A percentile compares a stretch with the other conserved stretches of the same genome.
These are phyloP conservation scores for Tricholomella constricta DNA, from an alignment of 768 basidiomycete species.

Conservation along the genomic window DNA sequence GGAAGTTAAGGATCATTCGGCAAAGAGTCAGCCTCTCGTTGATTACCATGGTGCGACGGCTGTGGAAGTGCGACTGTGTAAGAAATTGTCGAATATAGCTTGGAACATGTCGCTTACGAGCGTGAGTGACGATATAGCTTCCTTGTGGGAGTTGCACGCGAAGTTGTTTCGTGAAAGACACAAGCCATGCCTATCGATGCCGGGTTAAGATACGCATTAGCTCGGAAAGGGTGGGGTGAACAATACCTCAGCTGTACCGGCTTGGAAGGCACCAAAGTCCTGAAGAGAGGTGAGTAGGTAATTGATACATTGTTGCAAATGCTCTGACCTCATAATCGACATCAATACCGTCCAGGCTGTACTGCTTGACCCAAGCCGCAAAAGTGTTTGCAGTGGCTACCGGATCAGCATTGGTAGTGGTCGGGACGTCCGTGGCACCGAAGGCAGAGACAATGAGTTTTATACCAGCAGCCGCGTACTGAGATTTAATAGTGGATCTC, in stretches of 20 bases:
- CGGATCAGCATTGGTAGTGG: slow-evolving; percentile 59
- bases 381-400: slow-evolving; percentile 61
- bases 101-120: slow-evolving; percentile 39
- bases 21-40: neutral
- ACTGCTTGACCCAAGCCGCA: slow-evolving; percentile 65
- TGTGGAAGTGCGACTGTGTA: slow-evolving; percentile 15
- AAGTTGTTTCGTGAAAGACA: slow-evolving; percentile 53
- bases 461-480: slow-evolving; percentile 60
- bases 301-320: neutral
- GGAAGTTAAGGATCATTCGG: neutral
- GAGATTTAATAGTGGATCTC: slow-evolving; percentile 51
- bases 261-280: slow-evolving; percentile 65
- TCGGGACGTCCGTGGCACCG: slow-evolving; percentile 59
- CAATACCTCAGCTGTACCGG: slow-evolving; percentile 53
- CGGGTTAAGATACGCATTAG: neutral
- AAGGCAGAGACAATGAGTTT: slow-evolving; percentile 67
- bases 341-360: slow-evolving; percentile 67
- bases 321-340: slow-evolving; percentile 64
- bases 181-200: slow-evolving; percentile 47
- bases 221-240: neutral
- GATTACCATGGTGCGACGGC: slow-evolving; percentile 51
- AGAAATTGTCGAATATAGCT: neutral
- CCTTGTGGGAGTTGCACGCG: slow-evolving; percentile 49
- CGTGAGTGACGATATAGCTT: slow-evolving; percentile 55
- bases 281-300: slow-evolving; percentile 20